A percentile compares a stretch with the other conserved stretches of the same genome.
Conservation (phyloP, 2,329 filamentous ascomycete species). For the Stagonosporopsis rhizophila region DNA sequence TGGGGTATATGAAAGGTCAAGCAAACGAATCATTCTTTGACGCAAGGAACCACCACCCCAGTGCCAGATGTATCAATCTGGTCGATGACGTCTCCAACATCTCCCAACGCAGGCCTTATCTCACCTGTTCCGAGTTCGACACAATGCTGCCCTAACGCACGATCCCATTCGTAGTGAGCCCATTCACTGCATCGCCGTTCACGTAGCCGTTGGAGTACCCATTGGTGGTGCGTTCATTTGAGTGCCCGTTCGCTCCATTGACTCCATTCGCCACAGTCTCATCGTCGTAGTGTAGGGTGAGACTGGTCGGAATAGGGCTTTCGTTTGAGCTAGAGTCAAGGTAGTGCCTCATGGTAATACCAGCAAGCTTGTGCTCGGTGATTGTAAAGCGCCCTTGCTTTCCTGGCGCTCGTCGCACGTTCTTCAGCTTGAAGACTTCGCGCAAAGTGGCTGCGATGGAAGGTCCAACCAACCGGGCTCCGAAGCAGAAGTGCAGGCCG, state of each 20-base stretch:
- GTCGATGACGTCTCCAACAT: background rate
- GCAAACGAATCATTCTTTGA: background rate
- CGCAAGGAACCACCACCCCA: background rate
- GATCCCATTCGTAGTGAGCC: slow-evolving; percentile 10
- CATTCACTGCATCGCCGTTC: slow-evolving; percentile 14
- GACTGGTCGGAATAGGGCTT: slow-evolving; percentile 47
- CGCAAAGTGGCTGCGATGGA: slow-evolving; percentile 41
- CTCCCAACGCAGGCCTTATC: background rate
- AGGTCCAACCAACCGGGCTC: slow-evolving; percentile 38
- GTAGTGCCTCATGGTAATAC: slow-evolving; percentile 58
- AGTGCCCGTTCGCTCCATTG: slow-evolving; percentile 24
- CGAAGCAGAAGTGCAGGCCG: slow-evolving; percentile 46
- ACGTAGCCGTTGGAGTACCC: slow-evolving; percentile 15
- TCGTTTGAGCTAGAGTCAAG: slow-evolving; percentile 58
- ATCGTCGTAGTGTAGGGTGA: slow-evolving; percentile 38
- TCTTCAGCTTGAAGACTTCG: slow-evolving; percentile 45
- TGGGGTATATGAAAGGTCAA: slow-evolving; percentile 8
- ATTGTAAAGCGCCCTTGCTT: slow-evolving; percentile 49
- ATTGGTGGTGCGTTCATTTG: slow-evolving; percentile 9
- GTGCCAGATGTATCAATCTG: slow-evolving; percentile 7
- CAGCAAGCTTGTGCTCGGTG: slow-evolving; percentile 56
- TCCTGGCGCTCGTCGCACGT: slow-evolving; percentile 41
- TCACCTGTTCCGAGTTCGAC: background rate
- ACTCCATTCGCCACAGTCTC: slow-evolving; percentile 20
- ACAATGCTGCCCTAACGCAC: slow-evolving; percentile 2